Base-by-base conservation (phyloP, 2,329 filamentous ascomycete species). In the Nemania abortiva region DNA sequence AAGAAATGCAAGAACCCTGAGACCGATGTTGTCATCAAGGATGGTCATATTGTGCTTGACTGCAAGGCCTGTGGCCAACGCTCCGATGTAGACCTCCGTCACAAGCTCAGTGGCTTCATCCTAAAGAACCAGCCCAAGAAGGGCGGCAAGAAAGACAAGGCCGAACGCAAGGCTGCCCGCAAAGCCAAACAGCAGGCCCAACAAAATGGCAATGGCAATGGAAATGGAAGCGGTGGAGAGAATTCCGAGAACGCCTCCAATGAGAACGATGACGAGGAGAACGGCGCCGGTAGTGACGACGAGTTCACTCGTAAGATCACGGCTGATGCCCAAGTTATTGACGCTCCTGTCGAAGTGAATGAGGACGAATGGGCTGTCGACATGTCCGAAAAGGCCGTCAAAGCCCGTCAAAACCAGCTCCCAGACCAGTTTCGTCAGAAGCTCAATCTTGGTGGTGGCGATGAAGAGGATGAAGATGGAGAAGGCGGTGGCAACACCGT, bases 1-100 rank as follows among this genome's bases (percentile, higher is more conserved):
- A 97, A 97, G 87, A 95, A 97, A 82, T 99, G 96, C 91, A 97
- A 97, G 90, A 99, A 99, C 83, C 96, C 96, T 42, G 96, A 99
- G 87, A 99, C 96, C 74, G 95, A 97, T 74, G 91, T 98, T 79
- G 90, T 92, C 79, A 94, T 98, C 87, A 98, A 97, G 84, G 95
- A 98, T 77, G 93, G 92, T 64, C 90, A 88, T 55, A 98, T 99
- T 81, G 84, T 93, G 72, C 90, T 98, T 75, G 96, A 99, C 84
- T 99, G 96, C 91, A 99, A 99, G 86, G 96, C 96, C 72, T 99
- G 96, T 80, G 96, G 96, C 80, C 92, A 97, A 83, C 94, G 94
- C 79, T 92, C 92, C 74, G 91, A 96, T 72, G 95, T 97, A 65
- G 95, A 98, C 78, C 87, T 95, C 74, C 94, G 95, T 79, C 90